A percentile compares a stretch with the other conserved stretches of the same genome.
phyloP scores from a whole-genome alignment of 768 basidiomycete species.

The Lentinula lateritia region DNA sequence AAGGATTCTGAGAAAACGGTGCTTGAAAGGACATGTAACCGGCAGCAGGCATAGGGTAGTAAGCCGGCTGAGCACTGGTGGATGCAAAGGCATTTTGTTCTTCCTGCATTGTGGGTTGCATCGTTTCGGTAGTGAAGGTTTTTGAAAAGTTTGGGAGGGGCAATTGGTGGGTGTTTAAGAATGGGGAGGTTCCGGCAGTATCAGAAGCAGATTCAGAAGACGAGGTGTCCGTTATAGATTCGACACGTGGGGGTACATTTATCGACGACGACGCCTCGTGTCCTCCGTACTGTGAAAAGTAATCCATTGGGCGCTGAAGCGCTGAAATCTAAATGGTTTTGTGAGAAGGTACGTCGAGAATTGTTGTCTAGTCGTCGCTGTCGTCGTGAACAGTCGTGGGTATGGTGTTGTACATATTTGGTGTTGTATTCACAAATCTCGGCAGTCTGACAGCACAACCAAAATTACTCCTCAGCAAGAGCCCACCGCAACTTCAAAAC shows the following conservation, averaged over 20 bases:
- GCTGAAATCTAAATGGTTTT: too few species aligned
- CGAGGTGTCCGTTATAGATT: neutral
- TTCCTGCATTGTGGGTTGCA: neutral
- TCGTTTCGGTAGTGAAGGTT: too few species aligned
- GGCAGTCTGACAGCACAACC: neutral
- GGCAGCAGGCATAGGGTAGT: neutral
- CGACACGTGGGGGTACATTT: neutral
- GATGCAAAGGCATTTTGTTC: conserved; percentile 1
- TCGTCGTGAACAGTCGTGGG: too few species aligned
- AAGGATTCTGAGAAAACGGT: neutral
- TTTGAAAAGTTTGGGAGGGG: neutral
- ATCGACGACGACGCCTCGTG: neutral
- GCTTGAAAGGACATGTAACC: conserved; percentile 2
- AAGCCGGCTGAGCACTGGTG: neutral
- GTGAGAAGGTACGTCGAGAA: too few species aligned
- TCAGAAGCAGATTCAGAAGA: neutral
- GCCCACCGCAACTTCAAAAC: too few species aligned
- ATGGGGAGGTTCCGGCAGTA: neutral
- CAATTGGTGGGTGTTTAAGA: neutral
- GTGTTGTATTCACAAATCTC: neutral
- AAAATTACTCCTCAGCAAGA: too few species aligned
- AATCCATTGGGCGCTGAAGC: neutral
- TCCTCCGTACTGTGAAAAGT: neutral
- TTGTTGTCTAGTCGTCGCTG: too few species aligned
- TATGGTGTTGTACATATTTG: neutral